A percentile compares a stretch with the other conserved stretches of the same genome.
Conservation (phyloP, 2,329 filamentous ascomycete genomes). For the Emergomyces orientalis region DNA sequence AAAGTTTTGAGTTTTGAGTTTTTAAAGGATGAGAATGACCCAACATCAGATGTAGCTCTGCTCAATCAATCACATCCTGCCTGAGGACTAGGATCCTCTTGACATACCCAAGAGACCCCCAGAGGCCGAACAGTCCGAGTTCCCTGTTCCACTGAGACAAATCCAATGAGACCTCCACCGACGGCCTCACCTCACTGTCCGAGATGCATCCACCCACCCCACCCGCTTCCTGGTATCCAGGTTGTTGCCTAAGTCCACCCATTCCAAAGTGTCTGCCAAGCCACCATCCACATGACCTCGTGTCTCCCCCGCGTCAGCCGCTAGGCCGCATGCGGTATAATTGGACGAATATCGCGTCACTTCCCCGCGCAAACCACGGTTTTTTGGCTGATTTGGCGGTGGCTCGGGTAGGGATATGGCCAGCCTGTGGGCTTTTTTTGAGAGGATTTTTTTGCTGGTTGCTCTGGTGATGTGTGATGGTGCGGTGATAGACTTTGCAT, state of each 20-base stretch:
- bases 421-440: neutral
- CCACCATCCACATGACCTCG: constrained; percentile 9
- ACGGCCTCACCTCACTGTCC: neutral
- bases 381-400: too few species aligned
- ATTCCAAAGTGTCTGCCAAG: neutral
- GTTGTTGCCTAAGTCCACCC: neutral
- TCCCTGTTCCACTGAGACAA: neutral
- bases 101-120: neutral
- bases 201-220: neutral
- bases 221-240: too few species aligned
- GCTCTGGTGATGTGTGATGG: neutral
- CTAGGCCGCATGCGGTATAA: constrained; percentile 10
- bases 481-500: neutral
- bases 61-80: neutral
- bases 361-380: neutral
- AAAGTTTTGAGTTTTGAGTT: too few species aligned
- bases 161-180: neutral
- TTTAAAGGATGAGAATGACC: too few species aligned
- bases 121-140: neutral
- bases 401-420: neutral
- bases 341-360: constrained; percentile 2
- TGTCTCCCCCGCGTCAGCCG: constrained; percentile 7
- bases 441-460: neutral
- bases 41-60: too few species aligned
- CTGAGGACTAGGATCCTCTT: neutral